Base-by-base conservation (phyloP, 768 basidiomycete species). In the Suillus luteus region DNA sequence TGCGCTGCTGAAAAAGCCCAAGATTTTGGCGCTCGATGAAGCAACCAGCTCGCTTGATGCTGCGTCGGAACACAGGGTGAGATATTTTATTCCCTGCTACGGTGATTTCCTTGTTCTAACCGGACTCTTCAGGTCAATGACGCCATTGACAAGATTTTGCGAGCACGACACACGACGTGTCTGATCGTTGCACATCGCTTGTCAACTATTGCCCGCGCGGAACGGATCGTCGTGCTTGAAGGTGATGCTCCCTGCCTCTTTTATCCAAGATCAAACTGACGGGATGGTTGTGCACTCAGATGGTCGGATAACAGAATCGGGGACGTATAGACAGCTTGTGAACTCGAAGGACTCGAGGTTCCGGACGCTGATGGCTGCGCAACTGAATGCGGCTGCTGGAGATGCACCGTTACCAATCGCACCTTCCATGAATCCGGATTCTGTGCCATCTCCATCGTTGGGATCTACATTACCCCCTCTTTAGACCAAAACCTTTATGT, bases 41-140 rank as follows among this genome's bases (percentile, higher is more conserved):
- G 95, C 93, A 19, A 93, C 93, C 46, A 91, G 89, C 66, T 89
- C 95, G 15, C 76, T 96, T 62, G 95, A 96, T 72, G 95, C 95
- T 14, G 86, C 92, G 1, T 93, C 92, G 12, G 95, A 96, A 75
- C 87, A 91, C 67, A 82, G 91, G 64, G 91, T 90, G 71, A 75
- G 41, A 33, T 48, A 14, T 5, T 48, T 37, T 24, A 8, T n/a
- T 1, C 62, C 37, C 33, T 64, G 41, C 24, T 27, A 19, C 8
- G 37, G 41, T 8, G n/a, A 55, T 31, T 19, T 48, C 19, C 41
- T 51, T 59, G 19, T 59, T 59, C 51, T 55, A 22, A 61, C 9
- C 27, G 38, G 17, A 5, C 35, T 35, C 15, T 41, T 33, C 65
- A 87, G 88, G 91, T 95, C 41, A 95, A 97, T 71, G 88, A 94